Conservation (phyloP, 768 basidiomycete genomes). For the Pulveroboletus sp. region DNA sequence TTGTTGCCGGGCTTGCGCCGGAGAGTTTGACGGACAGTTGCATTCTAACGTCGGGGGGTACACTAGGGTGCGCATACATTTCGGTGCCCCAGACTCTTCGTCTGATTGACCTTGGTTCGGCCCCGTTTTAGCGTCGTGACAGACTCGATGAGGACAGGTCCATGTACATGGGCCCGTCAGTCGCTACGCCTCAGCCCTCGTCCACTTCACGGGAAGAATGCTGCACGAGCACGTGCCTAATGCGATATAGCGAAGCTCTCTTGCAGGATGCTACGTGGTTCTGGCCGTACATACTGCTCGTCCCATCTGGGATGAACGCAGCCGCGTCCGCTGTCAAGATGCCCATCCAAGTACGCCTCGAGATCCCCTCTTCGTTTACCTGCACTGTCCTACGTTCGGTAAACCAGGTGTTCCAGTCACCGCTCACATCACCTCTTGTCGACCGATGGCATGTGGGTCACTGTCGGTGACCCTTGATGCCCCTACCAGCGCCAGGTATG, state of each 20-base stretch:
- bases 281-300: slow-evolving; percentile 26
- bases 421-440: neutral
- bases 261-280: slow-evolving; percentile 10
- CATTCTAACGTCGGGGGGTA: too few species aligned
- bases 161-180: slow-evolving; percentile 30
- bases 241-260: slow-evolving; percentile 4
- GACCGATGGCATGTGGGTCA: too few species aligned
- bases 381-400: slow-evolving; percentile 17
- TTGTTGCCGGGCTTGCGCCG: slow-evolving; percentile 7
- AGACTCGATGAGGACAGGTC: slow-evolving; percentile 26
- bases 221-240: neutral
- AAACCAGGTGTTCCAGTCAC: neutral
- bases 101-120: neutral
- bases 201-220: neutral
- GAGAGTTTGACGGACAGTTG: neutral
- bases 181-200: slow-evolving; percentile 19
- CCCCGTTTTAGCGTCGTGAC: slow-evolving; percentile 15
- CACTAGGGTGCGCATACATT: slow-evolving; percentile 11
- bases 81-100: neutral
- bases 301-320: slow-evolving; percentile 8
- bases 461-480: too few species aligned
- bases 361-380: neutral
- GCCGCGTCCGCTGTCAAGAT: slow-evolving; percentile 20
- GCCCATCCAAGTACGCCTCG: slow-evolving; percentile 22
- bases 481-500: neutral